Conservation (phyloP, 2,329 filamentous ascomycete genomes). For the Dichotomopilus funicola region DNA sequence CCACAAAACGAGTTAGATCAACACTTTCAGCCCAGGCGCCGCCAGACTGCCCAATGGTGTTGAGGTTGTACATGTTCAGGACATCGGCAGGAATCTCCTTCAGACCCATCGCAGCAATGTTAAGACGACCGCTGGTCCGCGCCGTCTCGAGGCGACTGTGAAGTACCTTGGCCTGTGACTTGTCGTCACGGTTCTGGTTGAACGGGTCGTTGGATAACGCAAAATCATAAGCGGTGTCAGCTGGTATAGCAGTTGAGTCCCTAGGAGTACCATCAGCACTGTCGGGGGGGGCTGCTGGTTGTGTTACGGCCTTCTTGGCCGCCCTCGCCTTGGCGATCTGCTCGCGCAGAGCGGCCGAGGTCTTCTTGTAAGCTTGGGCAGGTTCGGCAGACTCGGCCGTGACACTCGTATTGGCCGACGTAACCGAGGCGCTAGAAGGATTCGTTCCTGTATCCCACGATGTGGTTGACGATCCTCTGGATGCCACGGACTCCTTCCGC, state of each 20-base stretch:
- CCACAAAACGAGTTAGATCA: conserved; percentile 75
- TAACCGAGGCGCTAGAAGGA: conserved; percentile 32
- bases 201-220: conserved; percentile 61
- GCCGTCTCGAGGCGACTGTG: conserved; percentile 66
- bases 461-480: conserved; percentile 33
- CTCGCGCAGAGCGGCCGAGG: conserved; percentile 74
- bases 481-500: conserved; percentile 35
- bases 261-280: conserved; percentile 14
- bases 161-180: conserved; percentile 59
- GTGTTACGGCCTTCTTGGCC: conserved; percentile 57
- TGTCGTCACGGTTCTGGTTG: conserved; percentile 55
- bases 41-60: conserved; percentile 55
- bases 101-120: conserved; percentile 78
- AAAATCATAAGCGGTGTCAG: conserved; percentile 50
- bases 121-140: conserved; percentile 71
- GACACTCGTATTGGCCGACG: conserved; percentile 30
- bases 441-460: conserved; percentile 31
- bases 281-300: conserved; percentile 26
- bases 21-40: conserved; percentile 87
- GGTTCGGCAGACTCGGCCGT: conserved; percentile 33
- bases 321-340: conserved; percentile 92
- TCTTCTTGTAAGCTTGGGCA: conserved; percentile 45
- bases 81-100: conserved; percentile 76
- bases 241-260: conserved; percentile 39
- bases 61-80: conserved; percentile 81